Conservation (phyloP, 2,329 filamentous ascomycete species). For the Cytospora chrysosperma region DNA sequence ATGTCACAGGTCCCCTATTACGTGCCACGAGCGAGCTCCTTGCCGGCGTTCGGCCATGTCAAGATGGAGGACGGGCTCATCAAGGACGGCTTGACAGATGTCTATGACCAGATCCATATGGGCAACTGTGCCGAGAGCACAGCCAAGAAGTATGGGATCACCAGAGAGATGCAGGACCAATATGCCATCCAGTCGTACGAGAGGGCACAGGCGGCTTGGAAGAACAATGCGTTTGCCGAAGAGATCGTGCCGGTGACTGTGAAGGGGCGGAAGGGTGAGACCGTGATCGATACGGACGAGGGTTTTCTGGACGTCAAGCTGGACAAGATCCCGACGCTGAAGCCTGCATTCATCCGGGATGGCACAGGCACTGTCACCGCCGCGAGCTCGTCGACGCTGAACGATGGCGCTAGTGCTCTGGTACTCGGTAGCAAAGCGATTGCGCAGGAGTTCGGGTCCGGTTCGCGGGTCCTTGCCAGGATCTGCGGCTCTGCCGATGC, state of each 20-base stretch:
- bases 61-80: conserved; percentile 89
- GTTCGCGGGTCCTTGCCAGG: conserved; percentile 79
- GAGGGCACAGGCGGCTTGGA: conserved; percentile 88
- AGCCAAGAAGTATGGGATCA: conserved; percentile 80
- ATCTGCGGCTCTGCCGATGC: conserved; percentile 88
- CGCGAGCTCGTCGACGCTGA: conserved; percentile 90
- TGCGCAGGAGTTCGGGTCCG: conserved; percentile 74
- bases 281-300: conserved; percentile 78
- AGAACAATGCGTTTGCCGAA: conserved; percentile 76
- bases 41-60: conserved; percentile 83
- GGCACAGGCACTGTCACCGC: conserved; percentile 90
- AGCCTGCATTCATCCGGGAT: conserved; percentile 86
- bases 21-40: conserved; percentile 73
- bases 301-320: conserved; percentile 83
- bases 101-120: conserved; percentile 98
- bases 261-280: conserved; percentile 79
- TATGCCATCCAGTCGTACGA: conserved; percentile 89
- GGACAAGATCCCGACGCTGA: conserved; percentile 82
- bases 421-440: conserved; percentile 80
- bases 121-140: conserved; percentile 95
- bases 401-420: conserved; percentile 89
- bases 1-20: conserved; percentile 96
- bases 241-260: conserved; percentile 89
- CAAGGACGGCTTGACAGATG: conserved; percentile 93
- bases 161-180: conserved; percentile 82